A percentile compares a stretch with the other conserved stretches of the same genome.
phyloP scores from a whole-genome alignment of 164 flowering plant species.

The Chimonanthus praecox region DNA sequence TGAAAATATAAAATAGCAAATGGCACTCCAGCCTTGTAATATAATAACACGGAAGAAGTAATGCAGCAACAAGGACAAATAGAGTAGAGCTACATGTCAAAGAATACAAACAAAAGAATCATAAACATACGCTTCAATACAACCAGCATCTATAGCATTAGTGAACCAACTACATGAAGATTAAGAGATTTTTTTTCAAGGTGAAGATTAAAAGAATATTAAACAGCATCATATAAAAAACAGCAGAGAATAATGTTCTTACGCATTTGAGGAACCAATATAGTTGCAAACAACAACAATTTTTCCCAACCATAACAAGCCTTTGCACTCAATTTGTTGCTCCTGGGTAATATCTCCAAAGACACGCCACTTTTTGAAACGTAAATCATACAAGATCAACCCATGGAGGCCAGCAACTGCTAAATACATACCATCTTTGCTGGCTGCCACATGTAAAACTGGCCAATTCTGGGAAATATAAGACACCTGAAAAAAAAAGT shows the following conservation, averaged over 20 bases:
- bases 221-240: background rate
- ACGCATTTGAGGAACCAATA: constrained; percentile 73
- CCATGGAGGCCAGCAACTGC: constrained; percentile 98
- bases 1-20: background rate
- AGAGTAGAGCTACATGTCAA: background rate
- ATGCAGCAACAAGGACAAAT: background rate
- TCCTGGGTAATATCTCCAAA: constrained; percentile 97
- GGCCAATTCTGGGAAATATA: constrained; percentile 99
- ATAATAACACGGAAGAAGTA: background rate
- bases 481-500: constrained; percentile 51
- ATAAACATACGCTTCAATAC: background rate
- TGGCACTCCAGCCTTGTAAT: background rate
- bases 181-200: background rate
- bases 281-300: constrained; percentile 95
- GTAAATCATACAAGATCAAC: constrained; percentile 76
- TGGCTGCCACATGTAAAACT: constrained; percentile 84
- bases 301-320: constrained; percentile 95
- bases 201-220: too few relatives aligned
- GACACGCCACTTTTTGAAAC: constrained; percentile 81
- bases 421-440: constrained; percentile 91
- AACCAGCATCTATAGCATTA: background rate
- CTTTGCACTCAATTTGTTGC: constrained; percentile 89
- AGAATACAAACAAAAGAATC: background rate
- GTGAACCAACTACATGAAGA: background rate
- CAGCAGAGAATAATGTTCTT: constrained; percentile 25